Base-by-base conservation (phyloP, 768 basidiomycete species). In the Tephrocybe rancida region DNA sequence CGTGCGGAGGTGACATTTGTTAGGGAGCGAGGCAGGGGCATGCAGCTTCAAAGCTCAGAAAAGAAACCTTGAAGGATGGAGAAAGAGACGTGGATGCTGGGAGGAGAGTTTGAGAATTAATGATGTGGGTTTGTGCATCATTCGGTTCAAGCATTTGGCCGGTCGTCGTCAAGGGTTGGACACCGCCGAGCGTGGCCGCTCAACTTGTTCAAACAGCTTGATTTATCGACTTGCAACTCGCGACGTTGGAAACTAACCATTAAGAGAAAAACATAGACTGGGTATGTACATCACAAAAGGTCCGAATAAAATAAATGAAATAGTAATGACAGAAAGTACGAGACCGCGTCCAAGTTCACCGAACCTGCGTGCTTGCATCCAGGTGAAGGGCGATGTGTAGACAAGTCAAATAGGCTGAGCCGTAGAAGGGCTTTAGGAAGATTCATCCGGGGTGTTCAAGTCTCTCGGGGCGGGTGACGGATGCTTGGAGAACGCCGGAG, bases 11-110 rank as follows among this genome's bases (percentile, higher is more conserved):
- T 57, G 24, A 73, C 39, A 50, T 70, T 72, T n/a, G 66, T 62
- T 22, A 80, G 62, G 21, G 75, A 74, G 47, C 63, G 64, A 27
- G 76, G 73, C 29, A 71, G 73, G 30, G 73, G 68, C 78, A 80
- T 79, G 27, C 32, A 19, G 24, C 34, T 50, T 19, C 30, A 32
- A 32, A 32, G 30, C 30, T 32, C 7, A 6, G n/a, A 18, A n/a
- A 37, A 37, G 35, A 37, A 7, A n/a, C 7, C 54, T 34, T 38
- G 37, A 44, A 44, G 29, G 29, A n/a, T n/a, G 29, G 29, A 30
- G 29, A 47, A 29, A 18, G n/a, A 38, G 18, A 19, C 22, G n/a
- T 27, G 52, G 25, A 25, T 24, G 39, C 6, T 6, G 7, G 30
- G 13, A n/a, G n/a, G n/a, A n/a, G n/a, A n/a, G n/a, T n/a, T n/a